A percentile compares a stretch with the other conserved stretches of the same genome.
phyloP scores from a whole-genome alignment of 805 yeast genomes.

The Yarrowia sp. region DNA sequence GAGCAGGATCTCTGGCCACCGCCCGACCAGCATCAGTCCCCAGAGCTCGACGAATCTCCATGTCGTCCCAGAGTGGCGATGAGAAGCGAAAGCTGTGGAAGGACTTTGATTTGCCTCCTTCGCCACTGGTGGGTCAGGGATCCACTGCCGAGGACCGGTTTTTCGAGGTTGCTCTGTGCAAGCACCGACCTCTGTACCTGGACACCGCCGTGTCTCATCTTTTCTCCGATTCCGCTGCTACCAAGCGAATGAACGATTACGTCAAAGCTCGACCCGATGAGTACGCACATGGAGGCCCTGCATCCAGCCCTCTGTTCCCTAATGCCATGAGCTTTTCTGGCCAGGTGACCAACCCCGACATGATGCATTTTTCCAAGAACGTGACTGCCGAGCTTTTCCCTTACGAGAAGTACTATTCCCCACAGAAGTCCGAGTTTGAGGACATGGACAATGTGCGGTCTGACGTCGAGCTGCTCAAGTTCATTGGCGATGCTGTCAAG shows the following conservation, averaged over 20 bases:
- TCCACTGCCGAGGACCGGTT: conserved; percentile 23
- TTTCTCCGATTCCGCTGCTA: conserved; percentile 37
- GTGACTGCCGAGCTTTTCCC: conserved; percentile 34
- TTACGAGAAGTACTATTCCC: conserved; percentile 30
- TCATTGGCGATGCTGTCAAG: conserved; percentile 30
- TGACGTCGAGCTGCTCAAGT: conserved; percentile 29
- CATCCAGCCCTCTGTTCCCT: conserved; percentile 37
- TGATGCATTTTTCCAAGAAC: conserved; percentile 36
- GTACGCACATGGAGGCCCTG: conserved; percentile 34
- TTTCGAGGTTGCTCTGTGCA: conserved; percentile 34
- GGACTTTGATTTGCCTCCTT: conserved; percentile 37
- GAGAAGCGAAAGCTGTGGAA: conserved; percentile 33
- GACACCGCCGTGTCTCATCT: conserved; percentile 31
- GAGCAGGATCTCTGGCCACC: conserved; percentile 31
- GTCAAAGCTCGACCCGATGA: conserved; percentile 29
- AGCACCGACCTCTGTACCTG: conserved; percentile 38
- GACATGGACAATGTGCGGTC: conserved; percentile 3
- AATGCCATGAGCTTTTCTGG: conserved; percentile 36
- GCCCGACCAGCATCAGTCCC: conserved; percentile 27
- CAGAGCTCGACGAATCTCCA: conserved; percentile 36
- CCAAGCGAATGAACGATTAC: conserved; percentile 34
- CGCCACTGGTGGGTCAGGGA: conserved; percentile 34
- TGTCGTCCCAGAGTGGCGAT: conserved; percentile 35
- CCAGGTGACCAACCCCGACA: conserved; percentile 37
- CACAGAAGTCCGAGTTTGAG: conserved; percentile 30